Evolutionary conservation across 1,284 basidiomycete genomes (phyloP).

Genomic region (Ceratobasidium sp.): DNA sequence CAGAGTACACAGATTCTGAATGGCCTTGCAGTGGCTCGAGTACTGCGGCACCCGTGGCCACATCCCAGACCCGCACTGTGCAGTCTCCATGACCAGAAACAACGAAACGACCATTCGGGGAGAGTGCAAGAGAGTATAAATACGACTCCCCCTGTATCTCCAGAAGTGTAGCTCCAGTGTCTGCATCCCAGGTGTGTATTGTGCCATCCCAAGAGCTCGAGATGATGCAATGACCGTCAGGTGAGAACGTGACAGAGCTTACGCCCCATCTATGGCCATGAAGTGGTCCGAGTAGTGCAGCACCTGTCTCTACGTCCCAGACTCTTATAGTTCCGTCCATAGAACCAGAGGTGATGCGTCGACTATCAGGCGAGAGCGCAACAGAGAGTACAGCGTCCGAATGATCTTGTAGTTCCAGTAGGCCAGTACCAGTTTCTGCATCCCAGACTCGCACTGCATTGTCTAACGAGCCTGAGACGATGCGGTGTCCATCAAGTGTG

Average conservation of each 20-base stretch:
- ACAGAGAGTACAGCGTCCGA: background rate
- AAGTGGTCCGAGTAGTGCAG: background rate
- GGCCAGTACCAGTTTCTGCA: background rate
- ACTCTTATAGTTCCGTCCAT: background rate
- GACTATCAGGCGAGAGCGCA: conserved; percentile 22
- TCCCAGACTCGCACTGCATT: background rate
- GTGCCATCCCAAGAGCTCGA: conserved; percentile 12
- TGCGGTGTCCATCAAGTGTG: conserved; percentile 23
- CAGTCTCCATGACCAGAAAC: too few relatives aligned
- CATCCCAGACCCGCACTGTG: too few relatives aligned
- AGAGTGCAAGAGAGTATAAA: too few relatives aligned
- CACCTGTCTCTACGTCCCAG: background rate
- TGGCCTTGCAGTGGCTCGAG: too few relatives aligned
- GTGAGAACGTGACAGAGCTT: conserved; percentile 23
- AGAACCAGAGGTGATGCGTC: conserved; percentile 17
- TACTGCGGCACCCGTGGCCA: too few relatives aligned
- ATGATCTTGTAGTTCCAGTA: conserved; percentile 53
- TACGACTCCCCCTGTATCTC: too few relatives aligned
- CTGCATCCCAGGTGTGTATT: background rate
- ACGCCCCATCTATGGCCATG: background rate
- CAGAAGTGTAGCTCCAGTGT: too few relatives aligned
- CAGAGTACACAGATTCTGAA: too few relatives aligned
- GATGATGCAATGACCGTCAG: conserved; percentile 14
- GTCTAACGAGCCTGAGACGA: background rate
- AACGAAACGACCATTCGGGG: too few relatives aligned